A percentile compares a stretch with the other conserved stretches of the same genome.
phyloP scores from a whole-genome alignment of 2,329 filamentous ascomycete genomes.

The Triangularia setosa region DNA sequence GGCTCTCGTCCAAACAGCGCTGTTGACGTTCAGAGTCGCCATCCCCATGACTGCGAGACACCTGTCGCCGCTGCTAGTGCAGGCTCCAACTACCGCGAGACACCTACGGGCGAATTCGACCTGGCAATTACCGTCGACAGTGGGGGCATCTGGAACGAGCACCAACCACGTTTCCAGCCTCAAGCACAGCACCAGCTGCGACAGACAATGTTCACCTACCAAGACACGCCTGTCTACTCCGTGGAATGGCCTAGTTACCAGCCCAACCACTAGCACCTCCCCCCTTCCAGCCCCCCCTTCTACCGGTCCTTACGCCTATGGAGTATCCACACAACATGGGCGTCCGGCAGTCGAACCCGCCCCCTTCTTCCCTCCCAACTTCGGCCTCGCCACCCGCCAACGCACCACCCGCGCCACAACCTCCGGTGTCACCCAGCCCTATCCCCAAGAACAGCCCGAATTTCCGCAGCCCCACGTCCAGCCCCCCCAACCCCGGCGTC shows the following conservation, averaged over 20 bases:
- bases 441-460: too few species aligned
- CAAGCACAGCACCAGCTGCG: not conserved
- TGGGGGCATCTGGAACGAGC: not conserved
- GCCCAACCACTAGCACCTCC: not conserved
- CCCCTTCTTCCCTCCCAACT: not conserved
- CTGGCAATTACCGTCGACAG: not conserved
- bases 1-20: not conserved
- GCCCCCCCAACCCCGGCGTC: too few species aligned
- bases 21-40: not conserved
- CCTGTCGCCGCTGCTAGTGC: not conserved
- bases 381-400: not conserved
- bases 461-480: too few species aligned
- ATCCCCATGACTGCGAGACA: not conserved
- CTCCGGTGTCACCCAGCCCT: not conserved
- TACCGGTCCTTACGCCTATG: not conserved
- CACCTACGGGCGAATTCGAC: not conserved
- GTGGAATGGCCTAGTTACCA: not conserved
- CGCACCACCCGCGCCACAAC: not conserved
- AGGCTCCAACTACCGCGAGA: not conserved
- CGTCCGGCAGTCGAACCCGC: not conserved
- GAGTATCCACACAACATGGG: too few species aligned
- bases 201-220: not conserved
- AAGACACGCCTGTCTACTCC: not conserved
- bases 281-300: not conserved
- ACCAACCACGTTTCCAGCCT: not conserved